phyloP scores from a whole-genome alignment of 345 rosid genomes.

The Cardiospermum halicacabum region DNA sequence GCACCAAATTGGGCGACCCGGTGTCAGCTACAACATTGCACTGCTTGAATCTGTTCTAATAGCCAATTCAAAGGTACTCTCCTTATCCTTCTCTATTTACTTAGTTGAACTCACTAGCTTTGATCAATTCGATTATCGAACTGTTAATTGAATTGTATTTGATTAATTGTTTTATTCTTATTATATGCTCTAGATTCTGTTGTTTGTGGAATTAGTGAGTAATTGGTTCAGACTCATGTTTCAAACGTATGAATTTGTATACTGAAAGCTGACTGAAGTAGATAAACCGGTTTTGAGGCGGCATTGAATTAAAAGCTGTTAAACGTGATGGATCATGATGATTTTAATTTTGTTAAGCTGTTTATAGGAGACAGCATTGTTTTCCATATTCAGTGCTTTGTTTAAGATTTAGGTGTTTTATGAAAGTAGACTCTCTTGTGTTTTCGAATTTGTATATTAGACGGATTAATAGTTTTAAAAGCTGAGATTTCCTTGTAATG shows the following conservation, averaged over 20 bases:
- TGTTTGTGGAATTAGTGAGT: not conserved
- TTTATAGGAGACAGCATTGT: too few species aligned
- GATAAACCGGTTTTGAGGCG: too few species aligned
- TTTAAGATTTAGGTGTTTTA: too few species aligned
- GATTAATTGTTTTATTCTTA: not conserved
- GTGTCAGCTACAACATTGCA: not conserved
- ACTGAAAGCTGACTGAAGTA: not conserved
- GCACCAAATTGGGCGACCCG: not conserved
- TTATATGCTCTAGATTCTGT: not conserved
- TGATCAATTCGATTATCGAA: not conserved
- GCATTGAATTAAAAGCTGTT: too few species aligned
- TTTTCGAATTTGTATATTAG: too few species aligned
- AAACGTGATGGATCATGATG: too few species aligned
- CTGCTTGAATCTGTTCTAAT: not conserved
- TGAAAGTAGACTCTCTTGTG: too few species aligned
- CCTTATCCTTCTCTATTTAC: not conserved
- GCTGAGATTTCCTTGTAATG: not conserved
- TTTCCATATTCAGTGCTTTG: too few species aligned
- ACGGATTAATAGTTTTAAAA: too few species aligned
- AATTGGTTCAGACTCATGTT: not conserved
- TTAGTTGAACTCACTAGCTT: not conserved
- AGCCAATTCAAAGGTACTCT: not conserved
- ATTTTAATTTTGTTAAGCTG: too few species aligned
- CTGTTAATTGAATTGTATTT: not conserved
- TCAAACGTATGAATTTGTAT: not conserved